Conservation (phyloP, 345 rosid species). For the Theobroma cacao region DNA sequence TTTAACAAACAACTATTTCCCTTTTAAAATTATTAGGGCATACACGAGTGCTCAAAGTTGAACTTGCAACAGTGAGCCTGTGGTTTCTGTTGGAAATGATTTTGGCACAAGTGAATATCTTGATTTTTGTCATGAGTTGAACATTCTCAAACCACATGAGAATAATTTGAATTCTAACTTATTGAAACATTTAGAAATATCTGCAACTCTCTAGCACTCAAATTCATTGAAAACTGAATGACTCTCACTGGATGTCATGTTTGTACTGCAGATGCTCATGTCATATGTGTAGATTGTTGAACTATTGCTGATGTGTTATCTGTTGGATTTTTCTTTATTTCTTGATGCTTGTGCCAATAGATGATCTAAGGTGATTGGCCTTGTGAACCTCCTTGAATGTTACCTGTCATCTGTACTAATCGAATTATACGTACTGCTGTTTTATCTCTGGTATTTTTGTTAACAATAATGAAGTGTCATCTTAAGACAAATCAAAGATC, state of each 20-base stretch:
- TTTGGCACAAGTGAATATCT: not conserved
- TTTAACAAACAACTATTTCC: not conserved
- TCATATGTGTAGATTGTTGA: not conserved
- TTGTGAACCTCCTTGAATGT: not conserved
- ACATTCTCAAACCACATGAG: not conserved
- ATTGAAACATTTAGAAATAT: not conserved
- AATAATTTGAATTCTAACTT: not conserved
- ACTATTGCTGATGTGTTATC: not conserved
- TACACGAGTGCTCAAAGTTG: not conserved
- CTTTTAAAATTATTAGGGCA: not conserved
- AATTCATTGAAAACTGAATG: not conserved
- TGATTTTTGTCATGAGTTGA: no score
- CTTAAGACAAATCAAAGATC: not conserved
- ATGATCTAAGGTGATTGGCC: not conserved
- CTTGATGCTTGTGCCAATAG: not conserved
- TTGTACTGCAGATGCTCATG: not conserved
- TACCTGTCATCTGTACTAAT: not conserved
- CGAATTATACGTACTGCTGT: not conserved
- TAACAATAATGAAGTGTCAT: not conserved
- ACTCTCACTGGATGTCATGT: not conserved
- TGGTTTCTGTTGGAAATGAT: not conserved
- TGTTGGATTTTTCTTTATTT: not conserved
- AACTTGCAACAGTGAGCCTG: not conserved
- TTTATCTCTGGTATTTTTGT: not conserved
- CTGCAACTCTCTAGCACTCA: not conserved